Evolutionary conservation across 148 eudicot species (phyloP).

Genomic region (Simmondsia chinensis): DNA sequence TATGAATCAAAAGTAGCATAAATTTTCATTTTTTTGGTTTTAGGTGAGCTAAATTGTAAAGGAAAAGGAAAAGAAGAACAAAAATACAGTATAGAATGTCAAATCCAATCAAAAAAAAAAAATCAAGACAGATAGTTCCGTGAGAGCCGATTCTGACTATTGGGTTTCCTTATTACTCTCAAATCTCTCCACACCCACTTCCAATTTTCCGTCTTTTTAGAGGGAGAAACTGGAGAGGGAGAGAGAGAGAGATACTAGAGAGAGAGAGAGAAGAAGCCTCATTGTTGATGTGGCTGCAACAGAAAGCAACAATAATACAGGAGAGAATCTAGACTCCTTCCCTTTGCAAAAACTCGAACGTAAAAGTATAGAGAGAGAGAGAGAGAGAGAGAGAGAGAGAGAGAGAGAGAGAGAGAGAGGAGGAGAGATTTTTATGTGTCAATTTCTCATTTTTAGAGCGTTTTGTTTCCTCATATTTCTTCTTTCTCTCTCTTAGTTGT

Average conservation of each 20-base stretch:
- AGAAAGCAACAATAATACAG: constrained; percentile 17
- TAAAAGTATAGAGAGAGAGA: too few relatives aligned
- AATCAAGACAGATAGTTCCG: constrained; percentile 7
- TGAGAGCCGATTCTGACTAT: constrained; percentile 4
- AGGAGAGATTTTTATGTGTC: too few relatives aligned
- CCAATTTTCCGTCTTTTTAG: not conserved
- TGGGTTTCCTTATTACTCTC: constrained; percentile 3
- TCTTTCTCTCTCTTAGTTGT: too few relatives aligned
- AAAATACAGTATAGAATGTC: not conserved
- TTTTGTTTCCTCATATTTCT: too few relatives aligned
- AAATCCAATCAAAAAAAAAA: constrained; percentile 2
- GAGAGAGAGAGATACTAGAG: constrained; percentile 5
- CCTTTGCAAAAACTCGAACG: too few relatives aligned
- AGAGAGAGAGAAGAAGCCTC: not conserved
- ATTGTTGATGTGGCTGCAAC: constrained; percentile 18
- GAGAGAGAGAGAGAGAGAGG: too few relatives aligned
- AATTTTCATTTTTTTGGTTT: too few relatives aligned
- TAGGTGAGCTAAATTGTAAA: not conserved
- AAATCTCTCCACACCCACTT: constrained; percentile 4
- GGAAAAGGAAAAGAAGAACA: not conserved
- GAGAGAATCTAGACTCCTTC: constrained; percentile 13
- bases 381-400: not conserved
- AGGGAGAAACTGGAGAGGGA: not conserved
- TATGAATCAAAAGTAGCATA: too few relatives aligned
- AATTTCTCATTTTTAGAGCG: too few relatives aligned